These are phyloP conservation scores for Podaxis rugospora DNA, from an alignment of 768 basidiomycete genomes.

Conservation along the genomic window DNA sequence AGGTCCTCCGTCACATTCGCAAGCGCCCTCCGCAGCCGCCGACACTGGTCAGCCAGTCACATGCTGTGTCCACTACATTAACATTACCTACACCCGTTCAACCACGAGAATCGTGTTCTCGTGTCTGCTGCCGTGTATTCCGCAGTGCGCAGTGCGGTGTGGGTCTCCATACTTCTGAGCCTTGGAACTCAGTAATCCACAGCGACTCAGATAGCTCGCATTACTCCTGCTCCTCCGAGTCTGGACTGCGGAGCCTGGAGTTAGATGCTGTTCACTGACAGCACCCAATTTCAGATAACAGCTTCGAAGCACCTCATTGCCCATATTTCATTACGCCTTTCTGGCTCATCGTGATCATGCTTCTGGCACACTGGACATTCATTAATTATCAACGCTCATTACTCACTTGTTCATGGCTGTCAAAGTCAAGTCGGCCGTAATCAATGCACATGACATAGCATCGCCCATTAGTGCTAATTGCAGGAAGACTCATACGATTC, in stretches of 20 bases:
- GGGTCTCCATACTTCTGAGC: not conserved
- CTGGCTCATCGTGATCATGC: not conserved
- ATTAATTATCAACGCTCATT: too few species aligned
- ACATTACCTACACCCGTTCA: not conserved
- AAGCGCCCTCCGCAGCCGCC: not conserved
- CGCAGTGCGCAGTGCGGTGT: not conserved
- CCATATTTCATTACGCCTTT: not conserved
- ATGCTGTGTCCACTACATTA: not conserved
- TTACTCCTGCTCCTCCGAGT: not conserved
- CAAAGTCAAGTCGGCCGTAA: not conserved
- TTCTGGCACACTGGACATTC: not conserved
- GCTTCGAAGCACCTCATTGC: not conserved
- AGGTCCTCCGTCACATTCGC: not conserved
- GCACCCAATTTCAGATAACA: not conserved
- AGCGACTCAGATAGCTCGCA: not conserved
- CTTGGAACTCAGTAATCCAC: not conserved
- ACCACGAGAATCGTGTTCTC: not conserved
- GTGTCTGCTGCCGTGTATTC: not conserved
- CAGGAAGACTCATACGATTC: not conserved
- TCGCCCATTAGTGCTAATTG: not conserved
- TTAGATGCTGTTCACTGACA: not conserved
- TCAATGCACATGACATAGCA: not conserved
- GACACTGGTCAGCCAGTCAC: not conserved
- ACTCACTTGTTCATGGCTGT: too few species aligned
- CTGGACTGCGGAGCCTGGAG: not conserved